These are phyloP conservation scores for Melocanna baccifera DNA, from an alignment of 176 grass and related monocot species.

Conservation along the genomic window DNA sequence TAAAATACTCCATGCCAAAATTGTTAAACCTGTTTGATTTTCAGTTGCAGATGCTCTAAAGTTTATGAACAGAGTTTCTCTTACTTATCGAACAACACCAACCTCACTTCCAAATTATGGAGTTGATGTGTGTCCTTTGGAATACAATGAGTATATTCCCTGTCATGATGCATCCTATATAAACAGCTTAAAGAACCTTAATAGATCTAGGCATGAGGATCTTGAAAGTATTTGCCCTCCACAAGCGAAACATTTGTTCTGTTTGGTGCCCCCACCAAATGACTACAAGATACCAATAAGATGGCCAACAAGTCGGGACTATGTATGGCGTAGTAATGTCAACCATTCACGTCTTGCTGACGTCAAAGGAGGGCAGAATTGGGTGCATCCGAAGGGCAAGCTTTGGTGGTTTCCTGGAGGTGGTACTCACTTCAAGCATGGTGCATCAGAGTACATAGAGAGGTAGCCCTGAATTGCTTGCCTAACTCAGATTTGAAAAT, in stretches of 20 bases:
- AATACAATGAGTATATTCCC: conserved; percentile 82
- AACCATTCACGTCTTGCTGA: conserved; percentile 92
- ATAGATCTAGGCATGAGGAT: conserved; percentile 68
- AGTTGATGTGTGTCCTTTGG: conserved; percentile 63
- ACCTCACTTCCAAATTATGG: conserved; percentile 57
- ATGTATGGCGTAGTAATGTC: conserved; percentile 89
- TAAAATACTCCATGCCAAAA: neutral
- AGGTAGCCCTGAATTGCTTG: conserved; percentile 43
- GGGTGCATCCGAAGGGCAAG: conserved; percentile 85
- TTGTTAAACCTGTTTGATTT: conserved; percentile 17
- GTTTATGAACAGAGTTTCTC: conserved; percentile 65
- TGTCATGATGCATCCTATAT: conserved; percentile 66
- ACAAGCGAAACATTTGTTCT: conserved; percentile 58
- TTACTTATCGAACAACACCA: conserved; percentile 37
- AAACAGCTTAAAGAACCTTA: conserved; percentile 38
- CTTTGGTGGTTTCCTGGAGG: conserved; percentile 99
- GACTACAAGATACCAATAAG: conserved; percentile 90
- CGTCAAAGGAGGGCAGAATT: conserved; percentile 95
- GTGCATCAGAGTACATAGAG: conserved; percentile 87
- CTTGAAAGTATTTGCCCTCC: conserved; percentile 78
- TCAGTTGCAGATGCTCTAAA: conserved; percentile 39
- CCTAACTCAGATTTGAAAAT: neutral
- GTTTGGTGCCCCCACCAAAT: conserved; percentile 74
- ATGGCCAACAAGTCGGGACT: conserved; percentile 85
- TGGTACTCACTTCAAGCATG: conserved; percentile 95